Conservation (phyloP, 371 early-diverging fungal species). For the Rhizopus microsporus region DNA sequence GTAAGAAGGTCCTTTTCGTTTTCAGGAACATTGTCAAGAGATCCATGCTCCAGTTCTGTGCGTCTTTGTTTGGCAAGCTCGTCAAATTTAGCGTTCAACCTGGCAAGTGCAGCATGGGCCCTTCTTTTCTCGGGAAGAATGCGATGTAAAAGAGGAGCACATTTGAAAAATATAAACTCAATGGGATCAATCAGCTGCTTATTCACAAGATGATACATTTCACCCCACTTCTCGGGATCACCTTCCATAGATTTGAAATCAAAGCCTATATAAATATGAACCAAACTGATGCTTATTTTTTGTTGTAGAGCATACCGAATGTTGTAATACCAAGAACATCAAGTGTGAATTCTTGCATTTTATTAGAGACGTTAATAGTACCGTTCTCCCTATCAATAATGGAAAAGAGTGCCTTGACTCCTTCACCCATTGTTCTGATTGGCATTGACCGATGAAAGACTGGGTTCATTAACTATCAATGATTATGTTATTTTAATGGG, state of each 20-base stretch:
- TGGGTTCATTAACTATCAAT: slow-evolving; percentile 25
- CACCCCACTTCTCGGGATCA: slow-evolving; percentile 30
- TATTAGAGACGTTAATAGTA: slow-evolving; percentile 16
- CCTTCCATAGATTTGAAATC: slow-evolving; percentile 31
- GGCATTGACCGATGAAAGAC: slow-evolving; percentile 48
- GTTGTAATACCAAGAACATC: slow-evolving; percentile 41
- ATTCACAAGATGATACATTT: slow-evolving; percentile 23
- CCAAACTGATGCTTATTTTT: too few species aligned
- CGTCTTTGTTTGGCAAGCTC: neutral
- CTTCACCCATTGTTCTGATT: slow-evolving; percentile 29
- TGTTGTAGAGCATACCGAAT: slow-evolving; percentile 22
- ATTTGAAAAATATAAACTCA: slow-evolving; percentile 9
- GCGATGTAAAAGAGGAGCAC: slow-evolving; percentile 8
- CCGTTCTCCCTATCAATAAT: slow-evolving; percentile 17
- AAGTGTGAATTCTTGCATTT: slow-evolving; percentile 33
- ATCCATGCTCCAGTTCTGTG: slow-evolving; percentile 7
- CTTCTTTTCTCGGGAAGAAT: too few species aligned
- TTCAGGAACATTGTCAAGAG: slow-evolving; percentile 20
- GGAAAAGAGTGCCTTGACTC: slow-evolving; percentile 21
- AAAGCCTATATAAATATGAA: slow-evolving; percentile 18
- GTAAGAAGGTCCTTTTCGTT: slow-evolving; percentile 47
- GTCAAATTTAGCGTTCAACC: too few species aligned
- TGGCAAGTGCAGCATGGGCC: too few species aligned
- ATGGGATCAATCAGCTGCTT: slow-evolving; percentile 16
- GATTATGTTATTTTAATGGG: neutral